These are phyloP conservation scores for Chenopodium suecicum DNA, from an alignment of 148 eudicot species.

Conservation along the genomic window DNA sequence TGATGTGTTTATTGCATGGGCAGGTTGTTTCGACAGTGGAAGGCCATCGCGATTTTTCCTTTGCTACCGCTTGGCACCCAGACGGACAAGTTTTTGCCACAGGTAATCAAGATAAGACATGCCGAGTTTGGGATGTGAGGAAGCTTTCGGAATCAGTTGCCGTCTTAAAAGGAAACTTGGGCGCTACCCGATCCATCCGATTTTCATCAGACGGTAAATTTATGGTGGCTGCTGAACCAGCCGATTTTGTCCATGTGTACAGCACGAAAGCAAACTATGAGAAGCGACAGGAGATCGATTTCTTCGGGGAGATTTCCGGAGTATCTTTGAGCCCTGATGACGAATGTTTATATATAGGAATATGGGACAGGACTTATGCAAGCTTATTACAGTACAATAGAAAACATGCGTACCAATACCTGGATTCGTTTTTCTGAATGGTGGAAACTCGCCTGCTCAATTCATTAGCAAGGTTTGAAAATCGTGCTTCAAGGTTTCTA, in stretches of 20 bases:
- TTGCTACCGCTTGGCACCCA: constrained; percentile 96
- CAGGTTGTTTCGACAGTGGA: constrained; percentile 62
- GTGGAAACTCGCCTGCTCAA: too few relatives aligned
- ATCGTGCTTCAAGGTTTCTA: constrained; percentile 4
- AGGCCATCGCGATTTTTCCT: constrained; percentile 80
- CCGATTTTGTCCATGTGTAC: constrained; percentile 84
- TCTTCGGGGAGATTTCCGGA: constrained; percentile 91
- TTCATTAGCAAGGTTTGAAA: constrained; percentile 4
- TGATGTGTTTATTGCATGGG: not conserved
- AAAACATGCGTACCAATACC: constrained; percentile 52
- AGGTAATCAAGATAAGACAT: constrained; percentile 90
- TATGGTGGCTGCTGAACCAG: constrained; percentile 83
- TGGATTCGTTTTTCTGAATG: constrained; percentile 59
- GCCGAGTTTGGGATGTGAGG: constrained; percentile 84
- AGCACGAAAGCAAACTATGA: constrained; percentile 46
- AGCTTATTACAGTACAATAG: constrained; percentile 79
- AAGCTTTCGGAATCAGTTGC: constrained; percentile 51
- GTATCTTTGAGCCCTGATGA: constrained; percentile 83
- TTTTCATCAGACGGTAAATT: constrained; percentile 81
- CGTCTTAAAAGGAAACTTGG: constrained; percentile 76
- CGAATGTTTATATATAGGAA: constrained; percentile 66
- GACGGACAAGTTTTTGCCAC: constrained; percentile 72
- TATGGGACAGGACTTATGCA: constrained; percentile 90
- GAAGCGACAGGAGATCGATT: constrained; percentile 74
- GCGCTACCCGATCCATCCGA: constrained; percentile 76